Evolutionary conservation across 345 rosid genomes (phyloP).

Genomic region (Murraya paniculata): DNA sequence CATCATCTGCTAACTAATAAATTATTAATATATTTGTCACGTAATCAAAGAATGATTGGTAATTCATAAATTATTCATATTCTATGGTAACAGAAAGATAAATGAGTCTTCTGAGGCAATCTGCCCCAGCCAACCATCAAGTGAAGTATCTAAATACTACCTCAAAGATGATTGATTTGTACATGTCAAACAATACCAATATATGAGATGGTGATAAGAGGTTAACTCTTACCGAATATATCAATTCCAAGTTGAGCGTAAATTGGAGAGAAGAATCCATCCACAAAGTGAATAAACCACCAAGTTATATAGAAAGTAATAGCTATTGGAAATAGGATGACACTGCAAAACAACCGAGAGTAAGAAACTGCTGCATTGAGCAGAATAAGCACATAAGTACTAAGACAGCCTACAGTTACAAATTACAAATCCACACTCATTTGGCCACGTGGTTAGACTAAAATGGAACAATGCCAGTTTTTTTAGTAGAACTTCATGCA

Average conservation of each 20-base stretch:
- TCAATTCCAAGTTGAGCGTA: slow-evolving; percentile 91
- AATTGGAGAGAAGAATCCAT: slow-evolving; percentile 97
- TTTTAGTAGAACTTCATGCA: not conserved
- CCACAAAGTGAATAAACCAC: slow-evolving; percentile 99
- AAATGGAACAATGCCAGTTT: not conserved
- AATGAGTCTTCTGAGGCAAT: not conserved
- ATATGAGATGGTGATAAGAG: not conserved
- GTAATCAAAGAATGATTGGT: not conserved
- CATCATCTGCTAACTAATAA: not conserved
- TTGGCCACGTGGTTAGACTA: not conserved
- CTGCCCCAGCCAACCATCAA: not conserved
- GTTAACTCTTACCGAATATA: slow-evolving; percentile 67
- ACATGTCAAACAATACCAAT: not conserved
- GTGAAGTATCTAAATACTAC: not conserved
- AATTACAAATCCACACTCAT: not conserved
- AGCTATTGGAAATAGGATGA: slow-evolving; percentile 90
- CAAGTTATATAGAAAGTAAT: slow-evolving; percentile 94
- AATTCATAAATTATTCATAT: not conserved
- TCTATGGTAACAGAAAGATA: not conserved
- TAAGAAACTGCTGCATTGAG: slow-evolving; percentile 20
- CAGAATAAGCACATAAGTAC: not conserved
- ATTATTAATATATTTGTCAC: not conserved
- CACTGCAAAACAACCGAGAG: slow-evolving; percentile 56
- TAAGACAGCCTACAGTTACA: not conserved
- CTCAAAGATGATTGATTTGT: not conserved